Conservation (phyloP, 2,329 filamentous ascomycete species). For the Rosellinia necatrix region DNA sequence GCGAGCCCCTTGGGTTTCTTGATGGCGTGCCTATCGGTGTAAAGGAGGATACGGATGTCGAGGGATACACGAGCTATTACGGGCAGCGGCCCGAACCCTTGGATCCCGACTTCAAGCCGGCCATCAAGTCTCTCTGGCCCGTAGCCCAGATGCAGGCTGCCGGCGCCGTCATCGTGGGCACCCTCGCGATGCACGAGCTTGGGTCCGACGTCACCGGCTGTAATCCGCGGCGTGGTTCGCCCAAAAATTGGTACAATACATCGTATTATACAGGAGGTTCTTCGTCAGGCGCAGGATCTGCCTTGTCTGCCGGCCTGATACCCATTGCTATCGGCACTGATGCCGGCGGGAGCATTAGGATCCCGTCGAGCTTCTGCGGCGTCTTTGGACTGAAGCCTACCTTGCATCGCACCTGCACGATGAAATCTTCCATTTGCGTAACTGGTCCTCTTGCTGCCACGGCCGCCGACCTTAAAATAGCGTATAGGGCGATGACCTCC, state of each 20-base stretch:
- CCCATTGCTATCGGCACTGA: slow-evolving; percentile 79
- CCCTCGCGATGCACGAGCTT: slow-evolving; percentile 80
- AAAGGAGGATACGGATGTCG: slow-evolving; percentile 78
- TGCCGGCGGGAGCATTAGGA: slow-evolving; percentile 75
- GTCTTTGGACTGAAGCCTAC: slow-evolving; percentile 81
- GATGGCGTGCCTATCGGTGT: slow-evolving; percentile 84
- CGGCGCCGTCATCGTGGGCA: slow-evolving; percentile 76
- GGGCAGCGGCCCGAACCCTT: slow-evolving; percentile 67
- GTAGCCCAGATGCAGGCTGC: slow-evolving; percentile 72
- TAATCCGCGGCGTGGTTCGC: slow-evolving; percentile 75
- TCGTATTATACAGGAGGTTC: slow-evolving; percentile 81
- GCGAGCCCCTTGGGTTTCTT: slow-evolving; percentile 68
- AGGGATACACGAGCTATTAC: slow-evolving; percentile 69
- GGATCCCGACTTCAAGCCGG: slow-evolving; percentile 54
- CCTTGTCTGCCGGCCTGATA: slow-evolving; percentile 70
- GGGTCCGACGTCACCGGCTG: slow-evolving; percentile 84
- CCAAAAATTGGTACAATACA: slow-evolving; percentile 76
- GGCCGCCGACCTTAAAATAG: slow-evolving; percentile 76
- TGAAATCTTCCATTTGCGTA: slow-evolving; percentile 62
- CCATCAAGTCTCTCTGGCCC: slow-evolving; percentile 68
- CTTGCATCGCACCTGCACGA: slow-evolving; percentile 68
- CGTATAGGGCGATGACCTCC: slow-evolving; percentile 79
- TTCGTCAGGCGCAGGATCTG: slow-evolving; percentile 76
- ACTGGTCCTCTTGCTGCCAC: slow-evolving; percentile 76
- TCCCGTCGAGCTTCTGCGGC: slow-evolving; percentile 77